phyloP scores from a whole-genome alignment of 352 stramenopile species.

The Albugo candida region DNA sequence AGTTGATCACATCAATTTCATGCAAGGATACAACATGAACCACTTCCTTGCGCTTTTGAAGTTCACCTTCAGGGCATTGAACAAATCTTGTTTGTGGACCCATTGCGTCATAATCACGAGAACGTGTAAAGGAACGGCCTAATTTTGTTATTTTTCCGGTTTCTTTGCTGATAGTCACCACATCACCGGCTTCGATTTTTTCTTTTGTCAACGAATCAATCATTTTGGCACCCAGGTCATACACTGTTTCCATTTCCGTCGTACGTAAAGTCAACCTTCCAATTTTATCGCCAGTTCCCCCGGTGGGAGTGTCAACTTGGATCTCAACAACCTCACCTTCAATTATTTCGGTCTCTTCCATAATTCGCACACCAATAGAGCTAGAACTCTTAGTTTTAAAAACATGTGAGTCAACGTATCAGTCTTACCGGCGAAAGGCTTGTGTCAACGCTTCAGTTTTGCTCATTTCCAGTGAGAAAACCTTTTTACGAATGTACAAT shows the following conservation, averaged over 20 bases:
- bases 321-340: constrained; percentile 99
- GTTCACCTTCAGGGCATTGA: constrained; percentile 88
- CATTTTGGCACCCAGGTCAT: constrained; percentile 99
- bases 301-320: constrained; percentile 86
- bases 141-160: constrained; percentile 97
- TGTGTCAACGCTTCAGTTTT: constrained; percentile 99
- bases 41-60: constrained; percentile 97
- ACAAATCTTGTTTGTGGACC: constrained; percentile 76
- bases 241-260: constrained; percentile 99
- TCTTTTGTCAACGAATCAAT: constrained; percentile 98
- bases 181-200: constrained; percentile 95
- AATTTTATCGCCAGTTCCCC: constrained; percentile 51
- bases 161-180: constrained; percentile 99
- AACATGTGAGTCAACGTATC: not conserved
- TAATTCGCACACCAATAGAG: constrained; percentile 95
- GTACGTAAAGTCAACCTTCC: constrained; percentile 95
- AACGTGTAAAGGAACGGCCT: constrained; percentile 92
- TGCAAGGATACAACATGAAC: constrained; percentile 96
- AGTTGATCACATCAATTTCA: constrained; percentile 99
- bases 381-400: constrained; percentile 6
- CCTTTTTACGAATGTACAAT: constrained; percentile 11
- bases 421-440: constrained; percentile 75
- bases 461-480: constrained; percentile 99
- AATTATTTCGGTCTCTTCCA: constrained; percentile 99
- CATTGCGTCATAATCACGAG: constrained; percentile 98